These are phyloP conservation scores for Amaranthus palmeri DNA, from an alignment of 148 eudicot genomes.

Conservation along the genomic window DNA sequence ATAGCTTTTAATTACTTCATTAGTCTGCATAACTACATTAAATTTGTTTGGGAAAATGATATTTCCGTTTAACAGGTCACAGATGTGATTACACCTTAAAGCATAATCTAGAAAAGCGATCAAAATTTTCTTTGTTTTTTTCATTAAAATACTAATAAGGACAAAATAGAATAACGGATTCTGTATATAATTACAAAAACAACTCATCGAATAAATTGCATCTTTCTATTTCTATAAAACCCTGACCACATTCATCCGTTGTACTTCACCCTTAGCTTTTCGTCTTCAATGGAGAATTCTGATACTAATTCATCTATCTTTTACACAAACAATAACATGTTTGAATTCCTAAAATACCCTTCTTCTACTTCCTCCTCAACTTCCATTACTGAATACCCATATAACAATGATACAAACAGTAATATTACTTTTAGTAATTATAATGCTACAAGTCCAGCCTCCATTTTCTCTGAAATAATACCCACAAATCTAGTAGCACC, in stretches of 20 bases:
- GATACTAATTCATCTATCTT: too few species aligned
- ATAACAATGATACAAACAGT: too few species aligned
- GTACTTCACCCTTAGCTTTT: conserved; percentile 6
- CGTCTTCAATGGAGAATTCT: not conserved
- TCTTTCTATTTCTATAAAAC: not conserved
- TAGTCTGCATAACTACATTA: too few species aligned
- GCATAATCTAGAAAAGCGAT: too few species aligned
- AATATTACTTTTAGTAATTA: too few species aligned
- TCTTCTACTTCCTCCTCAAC: not conserved
- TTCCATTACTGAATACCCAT: too few species aligned
- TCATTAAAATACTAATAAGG: not conserved
- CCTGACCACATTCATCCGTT: not conserved
- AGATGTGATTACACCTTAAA: too few species aligned
- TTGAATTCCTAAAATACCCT: conserved; percentile 17
- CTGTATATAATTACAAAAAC: not conserved
- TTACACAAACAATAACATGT: not conserved
- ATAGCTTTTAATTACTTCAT: too few species aligned
- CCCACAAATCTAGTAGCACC: not conserved
- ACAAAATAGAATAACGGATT: not conserved
- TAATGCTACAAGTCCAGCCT: not conserved
- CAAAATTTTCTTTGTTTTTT: too few species aligned
- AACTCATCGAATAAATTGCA: not conserved
- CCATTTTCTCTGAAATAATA: not conserved
- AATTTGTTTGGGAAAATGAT: too few species aligned
- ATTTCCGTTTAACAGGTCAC: too few species aligned